A percentile compares a stretch with the other conserved stretches of the same genome.
Conservation (phyloP, 768 basidiomycete genomes). For the Tulasnella sp. region DNA sequence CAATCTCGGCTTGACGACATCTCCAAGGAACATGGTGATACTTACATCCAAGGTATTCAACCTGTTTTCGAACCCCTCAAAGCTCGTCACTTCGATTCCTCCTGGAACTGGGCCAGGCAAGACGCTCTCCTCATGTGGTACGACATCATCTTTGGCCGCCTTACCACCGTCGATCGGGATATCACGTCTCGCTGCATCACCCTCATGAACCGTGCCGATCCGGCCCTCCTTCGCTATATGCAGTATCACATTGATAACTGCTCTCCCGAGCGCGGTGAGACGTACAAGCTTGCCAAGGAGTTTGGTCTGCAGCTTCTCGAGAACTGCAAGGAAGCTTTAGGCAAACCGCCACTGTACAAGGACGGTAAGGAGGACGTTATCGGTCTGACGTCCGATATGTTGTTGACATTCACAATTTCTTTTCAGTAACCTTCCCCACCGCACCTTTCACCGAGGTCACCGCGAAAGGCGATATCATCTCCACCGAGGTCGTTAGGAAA, state of each 20-base stretch:
- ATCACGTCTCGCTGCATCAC: conserved; percentile 97
- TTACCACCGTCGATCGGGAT: conserved; percentile 92
- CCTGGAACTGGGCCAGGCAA: conserved; percentile 99
- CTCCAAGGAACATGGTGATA: conserved; percentile 87
- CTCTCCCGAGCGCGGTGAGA: conserved; percentile 81
- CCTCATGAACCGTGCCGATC: conserved; percentile 96
- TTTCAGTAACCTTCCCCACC: conserved; percentile 92
- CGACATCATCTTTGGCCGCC: conserved; percentile 95
- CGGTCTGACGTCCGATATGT: conserved; percentile 22
- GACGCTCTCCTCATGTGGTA: conserved; percentile 97
- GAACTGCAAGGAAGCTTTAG: conserved; percentile 85
- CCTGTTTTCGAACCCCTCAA: conserved; percentile 94
- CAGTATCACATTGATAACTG: conserved; percentile 90
- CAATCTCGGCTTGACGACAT: conserved; percentile 90
- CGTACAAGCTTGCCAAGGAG: conserved; percentile 92
- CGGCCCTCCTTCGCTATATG: conserved; percentile 90
- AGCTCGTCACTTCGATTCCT: conserved; percentile 97
- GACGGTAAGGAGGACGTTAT: conserved; percentile 68
- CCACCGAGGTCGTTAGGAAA: conserved; percentile 92
- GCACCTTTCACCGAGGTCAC: conserved; percentile 95
- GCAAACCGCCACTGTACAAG: conserved; percentile 87
- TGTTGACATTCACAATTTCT: conserved; percentile 21
- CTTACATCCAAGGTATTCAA: conserved; percentile 92
- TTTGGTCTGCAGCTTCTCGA: conserved; percentile 95
- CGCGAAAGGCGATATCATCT: conserved; percentile 91